Evolutionary conservation across 1,284 basidiomycete species (phyloP).

Genomic region (Ganoderma boninense): DNA sequence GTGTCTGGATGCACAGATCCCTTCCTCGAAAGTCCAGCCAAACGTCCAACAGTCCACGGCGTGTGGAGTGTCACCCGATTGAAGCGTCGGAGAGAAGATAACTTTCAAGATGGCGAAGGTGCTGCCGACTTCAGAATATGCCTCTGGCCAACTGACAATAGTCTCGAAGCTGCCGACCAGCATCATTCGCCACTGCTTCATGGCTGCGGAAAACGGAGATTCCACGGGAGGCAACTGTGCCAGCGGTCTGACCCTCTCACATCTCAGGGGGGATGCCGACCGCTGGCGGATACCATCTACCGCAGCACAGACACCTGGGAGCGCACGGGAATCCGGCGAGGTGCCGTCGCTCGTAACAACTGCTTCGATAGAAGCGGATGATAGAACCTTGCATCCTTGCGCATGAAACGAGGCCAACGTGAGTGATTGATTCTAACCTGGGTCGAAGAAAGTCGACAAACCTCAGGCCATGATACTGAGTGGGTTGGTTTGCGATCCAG

Average conservation of each 20-base stretch:
- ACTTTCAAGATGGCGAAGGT: background rate
- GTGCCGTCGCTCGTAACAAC: background rate
- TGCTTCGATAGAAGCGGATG: background rate
- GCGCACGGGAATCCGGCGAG: background rate
- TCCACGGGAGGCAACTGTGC: background rate
- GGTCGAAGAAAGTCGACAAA: background rate
- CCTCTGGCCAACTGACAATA: background rate
- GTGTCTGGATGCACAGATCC: background rate
- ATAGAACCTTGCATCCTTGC: slow-evolving; percentile 4
- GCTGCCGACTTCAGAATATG: background rate
- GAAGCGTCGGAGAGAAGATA: background rate
- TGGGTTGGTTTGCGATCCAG: background rate
- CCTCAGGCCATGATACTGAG: background rate
- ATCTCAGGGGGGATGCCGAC: background rate
- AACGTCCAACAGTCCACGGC: background rate
- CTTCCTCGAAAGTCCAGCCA: background rate
- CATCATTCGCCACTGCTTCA: background rate
- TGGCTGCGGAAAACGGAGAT: background rate
- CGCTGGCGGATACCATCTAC: slow-evolving; percentile 3
- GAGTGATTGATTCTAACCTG: background rate
- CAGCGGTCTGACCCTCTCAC: background rate
- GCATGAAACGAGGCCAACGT: background rate
- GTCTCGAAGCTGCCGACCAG: background rate
- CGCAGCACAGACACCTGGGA: slow-evolving; percentile 15
- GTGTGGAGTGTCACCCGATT: background rate